phyloP scores from a whole-genome alignment of 768 basidiomycete genomes.

The Boletus barrowsii region DNA sequence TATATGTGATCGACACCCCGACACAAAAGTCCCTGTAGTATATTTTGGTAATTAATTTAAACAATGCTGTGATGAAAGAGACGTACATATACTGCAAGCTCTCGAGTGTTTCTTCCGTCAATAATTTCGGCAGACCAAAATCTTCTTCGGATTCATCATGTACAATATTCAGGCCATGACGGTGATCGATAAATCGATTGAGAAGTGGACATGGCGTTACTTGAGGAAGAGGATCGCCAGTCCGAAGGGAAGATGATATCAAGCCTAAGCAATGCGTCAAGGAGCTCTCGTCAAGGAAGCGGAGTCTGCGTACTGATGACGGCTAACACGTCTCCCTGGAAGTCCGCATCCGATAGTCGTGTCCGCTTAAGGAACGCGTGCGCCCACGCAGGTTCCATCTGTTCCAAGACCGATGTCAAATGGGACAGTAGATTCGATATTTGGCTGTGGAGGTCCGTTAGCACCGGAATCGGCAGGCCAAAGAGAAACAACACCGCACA shows the following conservation, averaged over 20 bases:
- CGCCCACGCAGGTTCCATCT: conserved; percentile 75
- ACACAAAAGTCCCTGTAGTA: conserved; percentile 61
- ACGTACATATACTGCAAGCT: conserved; percentile 78
- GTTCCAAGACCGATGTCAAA: conserved; percentile 66
- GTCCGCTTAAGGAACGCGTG: conserved; percentile 73
- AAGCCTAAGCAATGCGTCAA: conserved; percentile 48
- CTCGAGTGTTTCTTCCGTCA: conserved; percentile 71
- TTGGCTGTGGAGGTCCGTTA: conserved; percentile 44
- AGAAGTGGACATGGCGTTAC: conserved; percentile 76
- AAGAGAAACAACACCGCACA: conserved; percentile 41
- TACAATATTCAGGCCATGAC: conserved; percentile 66
- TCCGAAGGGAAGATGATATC: conserved; percentile 71
- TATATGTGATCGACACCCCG: conserved; percentile 66
- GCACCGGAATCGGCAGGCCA: neutral
- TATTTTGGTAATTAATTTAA: neutral
- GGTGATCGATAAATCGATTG: conserved; percentile 43
- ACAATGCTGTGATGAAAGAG: neutral
- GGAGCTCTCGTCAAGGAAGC: neutral
- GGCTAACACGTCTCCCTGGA: conserved; percentile 82
- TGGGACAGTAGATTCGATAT: conserved; percentile 68
- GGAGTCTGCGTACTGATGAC: conserved; percentile 58
- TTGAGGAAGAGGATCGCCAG: conserved; percentile 75
- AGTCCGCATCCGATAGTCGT: conserved; percentile 70
- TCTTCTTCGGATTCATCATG: conserved; percentile 71
- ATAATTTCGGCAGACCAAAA: conserved; percentile 64